These are phyloP conservation scores for Huntiella omanensis DNA, from an alignment of 2,329 filamentous ascomycete species.

Conservation along the genomic window DNA sequence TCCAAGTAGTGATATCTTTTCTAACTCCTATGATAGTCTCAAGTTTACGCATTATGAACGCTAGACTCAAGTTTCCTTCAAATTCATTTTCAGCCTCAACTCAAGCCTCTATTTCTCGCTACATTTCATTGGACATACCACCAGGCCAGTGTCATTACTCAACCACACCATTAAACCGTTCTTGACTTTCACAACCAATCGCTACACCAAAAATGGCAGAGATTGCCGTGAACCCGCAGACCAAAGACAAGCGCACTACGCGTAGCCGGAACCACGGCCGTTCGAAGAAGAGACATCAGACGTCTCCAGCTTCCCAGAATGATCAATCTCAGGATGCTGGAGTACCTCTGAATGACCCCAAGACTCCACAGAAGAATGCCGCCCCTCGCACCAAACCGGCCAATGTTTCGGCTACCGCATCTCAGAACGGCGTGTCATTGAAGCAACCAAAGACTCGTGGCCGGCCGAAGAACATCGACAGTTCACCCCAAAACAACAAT, in stretches of 20 bases:
- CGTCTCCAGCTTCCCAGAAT: conserved; percentile 41
- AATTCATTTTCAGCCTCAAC: no score
- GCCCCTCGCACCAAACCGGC: conserved; percentile 2
- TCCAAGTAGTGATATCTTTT: no score
- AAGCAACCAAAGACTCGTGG: conserved; percentile 3
- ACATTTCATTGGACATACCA: no score
- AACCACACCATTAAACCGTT: no score
- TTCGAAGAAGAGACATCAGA: conserved; percentile 19
- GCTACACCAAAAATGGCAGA: no score
- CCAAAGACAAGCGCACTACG: conserved; percentile 19
- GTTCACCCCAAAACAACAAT: conserved; percentile 25
- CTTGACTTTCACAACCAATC: no score
- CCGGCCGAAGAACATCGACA: conserved; percentile 14
- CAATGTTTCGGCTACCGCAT: conserved; percentile 18
- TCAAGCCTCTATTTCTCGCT: no score
- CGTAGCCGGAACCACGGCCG: conserved; percentile 22
- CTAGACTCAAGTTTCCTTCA: no score
- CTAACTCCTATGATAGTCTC: no score
- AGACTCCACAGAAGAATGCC: conserved; percentile 28
- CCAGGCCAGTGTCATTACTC: no score
- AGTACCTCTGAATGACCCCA: conserved; percentile 13
- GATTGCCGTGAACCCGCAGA: neutral
- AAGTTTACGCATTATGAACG: no score
- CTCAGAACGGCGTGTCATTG: conserved; percentile 14
- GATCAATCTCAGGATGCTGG: conserved; percentile 19